A percentile compares a stretch with the other conserved stretches of the same genome.
phyloP scores from a whole-genome alignment of 345 rosid species.

The Eucalyptus regnans region DNA sequence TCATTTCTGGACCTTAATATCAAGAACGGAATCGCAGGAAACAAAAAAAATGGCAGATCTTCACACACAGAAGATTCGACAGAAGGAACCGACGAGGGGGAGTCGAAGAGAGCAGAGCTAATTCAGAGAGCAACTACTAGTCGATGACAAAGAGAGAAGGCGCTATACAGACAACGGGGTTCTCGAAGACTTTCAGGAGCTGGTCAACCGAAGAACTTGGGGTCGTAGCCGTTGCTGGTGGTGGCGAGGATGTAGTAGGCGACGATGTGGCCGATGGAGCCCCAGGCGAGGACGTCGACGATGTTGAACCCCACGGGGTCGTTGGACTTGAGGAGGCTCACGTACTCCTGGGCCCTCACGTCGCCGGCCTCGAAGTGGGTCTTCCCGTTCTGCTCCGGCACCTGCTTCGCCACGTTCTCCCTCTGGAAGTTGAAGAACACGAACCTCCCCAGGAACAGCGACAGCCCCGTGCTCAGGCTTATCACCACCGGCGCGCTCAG shows the following conservation, averaged over 20 bases:
- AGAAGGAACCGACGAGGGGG: background rate
- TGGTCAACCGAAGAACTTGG: conserved; percentile 43
- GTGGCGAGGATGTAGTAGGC: conserved; percentile 98
- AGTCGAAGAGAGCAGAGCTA: background rate
- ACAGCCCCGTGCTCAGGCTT: conserved; percentile 93
- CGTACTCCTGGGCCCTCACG: conserved; percentile 84
- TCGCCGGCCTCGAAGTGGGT: conserved; percentile 97
- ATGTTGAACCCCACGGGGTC: conserved; percentile 96
- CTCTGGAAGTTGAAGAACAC: conserved; percentile 99
- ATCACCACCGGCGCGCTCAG: conserved; percentile 67
- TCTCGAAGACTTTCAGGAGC: background rate
- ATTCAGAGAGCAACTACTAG: background rate
- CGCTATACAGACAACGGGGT: background rate
- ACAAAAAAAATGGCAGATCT: background rate
- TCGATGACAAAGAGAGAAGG: background rate
- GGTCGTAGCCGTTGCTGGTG: conserved; percentile 88
- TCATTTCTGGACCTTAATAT: background rate
- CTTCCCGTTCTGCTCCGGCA: conserved; percentile 92
- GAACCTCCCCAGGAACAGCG: conserved; percentile 87
- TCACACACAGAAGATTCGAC: background rate
- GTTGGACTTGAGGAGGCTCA: conserved; percentile 83
- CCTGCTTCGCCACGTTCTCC: conserved; percentile 94
- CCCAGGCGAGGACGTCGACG: conserved; percentile 99
- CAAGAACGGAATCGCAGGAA: background rate
- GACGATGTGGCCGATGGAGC: conserved; percentile 91